Conservation (phyloP, 345 rosid species). For the Camelina neglecta region DNA sequence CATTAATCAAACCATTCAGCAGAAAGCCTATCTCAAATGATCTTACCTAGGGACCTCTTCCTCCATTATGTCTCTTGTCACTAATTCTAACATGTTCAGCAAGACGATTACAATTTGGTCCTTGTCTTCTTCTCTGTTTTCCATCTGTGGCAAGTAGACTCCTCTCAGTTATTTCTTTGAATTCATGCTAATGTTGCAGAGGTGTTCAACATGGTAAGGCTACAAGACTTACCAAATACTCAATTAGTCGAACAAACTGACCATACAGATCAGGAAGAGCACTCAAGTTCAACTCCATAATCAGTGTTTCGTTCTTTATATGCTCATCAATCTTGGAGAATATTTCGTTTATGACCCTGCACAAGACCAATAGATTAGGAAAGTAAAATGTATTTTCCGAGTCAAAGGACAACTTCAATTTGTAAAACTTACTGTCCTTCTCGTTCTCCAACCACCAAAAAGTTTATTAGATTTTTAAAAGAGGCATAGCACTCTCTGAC, state of each 20-base stretch:
- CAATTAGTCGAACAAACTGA: slow-evolving; percentile 73
- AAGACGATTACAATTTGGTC: slow-evolving; percentile 59
- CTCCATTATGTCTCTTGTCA: slow-evolving; percentile 64
- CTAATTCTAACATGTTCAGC: slow-evolving; percentile 63
- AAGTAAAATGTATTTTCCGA: neutral
- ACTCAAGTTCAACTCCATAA: slow-evolving; percentile 61
- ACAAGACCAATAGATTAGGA: slow-evolving; percentile 42
- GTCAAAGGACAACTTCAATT: slow-evolving; percentile 24
- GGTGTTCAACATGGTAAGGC: slow-evolving; percentile 16
- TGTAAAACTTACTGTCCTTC: slow-evolving; percentile 51
- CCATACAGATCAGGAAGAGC: slow-evolving; percentile 79
- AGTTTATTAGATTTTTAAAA: slow-evolving; percentile 53
- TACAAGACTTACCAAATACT: slow-evolving; percentile 62
- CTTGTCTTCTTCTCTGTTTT: slow-evolving; percentile 55
- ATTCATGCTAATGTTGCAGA: slow-evolving; percentile 10
- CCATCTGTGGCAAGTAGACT: slow-evolving; percentile 43
- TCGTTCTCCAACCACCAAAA: slow-evolving; percentile 54
- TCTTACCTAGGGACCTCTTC: slow-evolving; percentile 55
- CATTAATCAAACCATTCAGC: slow-evolving; percentile 18
- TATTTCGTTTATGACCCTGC: slow-evolving; percentile 64
- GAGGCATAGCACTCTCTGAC: slow-evolving; percentile 62
- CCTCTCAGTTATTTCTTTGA: slow-evolving; percentile 9
- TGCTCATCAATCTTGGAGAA: slow-evolving; percentile 59
- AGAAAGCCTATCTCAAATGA: slow-evolving; percentile 34
- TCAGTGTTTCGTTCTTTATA: slow-evolving; percentile 44